These are phyloP conservation scores for Panaeolus cyanescens DNA, from an alignment of 768 basidiomycete genomes.

Conservation along the genomic window DNA sequence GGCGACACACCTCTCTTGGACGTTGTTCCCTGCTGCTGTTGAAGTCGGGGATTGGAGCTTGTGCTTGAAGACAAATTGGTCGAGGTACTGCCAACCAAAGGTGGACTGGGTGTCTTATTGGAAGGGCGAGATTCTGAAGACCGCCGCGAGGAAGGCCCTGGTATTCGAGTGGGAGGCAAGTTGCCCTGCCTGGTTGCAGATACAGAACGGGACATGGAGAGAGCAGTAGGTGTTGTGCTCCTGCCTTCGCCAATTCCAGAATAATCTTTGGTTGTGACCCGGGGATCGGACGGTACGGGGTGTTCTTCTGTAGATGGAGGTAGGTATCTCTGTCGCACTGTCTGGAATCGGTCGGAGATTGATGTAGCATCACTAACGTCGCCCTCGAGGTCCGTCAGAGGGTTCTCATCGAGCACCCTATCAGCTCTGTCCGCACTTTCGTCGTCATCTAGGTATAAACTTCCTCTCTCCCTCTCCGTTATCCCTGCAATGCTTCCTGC, in stretches of 20 bases:
- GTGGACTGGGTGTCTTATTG: conserved; percentile 38
- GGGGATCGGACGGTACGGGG: conserved; percentile 2
- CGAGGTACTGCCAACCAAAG: conserved; percentile 14
- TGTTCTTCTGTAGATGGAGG: conserved; percentile 4
- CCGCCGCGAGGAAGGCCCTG: conserved; percentile 39
- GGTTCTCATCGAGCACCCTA: conserved; percentile 74
- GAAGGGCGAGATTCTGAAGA: conserved; percentile 49
- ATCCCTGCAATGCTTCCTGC: conserved; percentile 67
- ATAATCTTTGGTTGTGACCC: neutral
- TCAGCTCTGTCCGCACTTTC: conserved; percentile 38
- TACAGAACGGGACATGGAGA: conserved; percentile 22
- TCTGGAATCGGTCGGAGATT: conserved; percentile 5
- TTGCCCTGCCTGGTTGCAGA: conserved; percentile 29
- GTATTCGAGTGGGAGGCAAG: conserved; percentile 41
- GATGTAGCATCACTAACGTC: conserved; percentile 5
- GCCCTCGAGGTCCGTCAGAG: conserved; percentile 72
- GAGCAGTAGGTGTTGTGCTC: conserved; percentile 45
- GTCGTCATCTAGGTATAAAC: conserved; percentile 70
- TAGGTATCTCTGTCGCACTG: neutral
- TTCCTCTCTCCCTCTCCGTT: conserved; percentile 60
- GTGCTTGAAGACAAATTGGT: conserved; percentile 37
- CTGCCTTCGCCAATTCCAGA: conserved; percentile 24
- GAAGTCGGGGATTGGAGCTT: conserved; percentile 26
- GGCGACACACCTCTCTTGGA: conserved; percentile 36
- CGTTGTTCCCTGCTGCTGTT: conserved; percentile 25